Evolutionary conservation across 2,329 filamentous ascomycete genomes (phyloP), one percentile per base, ranked within the genome.

Genomic region (Hypocreales sp.): DNA sequence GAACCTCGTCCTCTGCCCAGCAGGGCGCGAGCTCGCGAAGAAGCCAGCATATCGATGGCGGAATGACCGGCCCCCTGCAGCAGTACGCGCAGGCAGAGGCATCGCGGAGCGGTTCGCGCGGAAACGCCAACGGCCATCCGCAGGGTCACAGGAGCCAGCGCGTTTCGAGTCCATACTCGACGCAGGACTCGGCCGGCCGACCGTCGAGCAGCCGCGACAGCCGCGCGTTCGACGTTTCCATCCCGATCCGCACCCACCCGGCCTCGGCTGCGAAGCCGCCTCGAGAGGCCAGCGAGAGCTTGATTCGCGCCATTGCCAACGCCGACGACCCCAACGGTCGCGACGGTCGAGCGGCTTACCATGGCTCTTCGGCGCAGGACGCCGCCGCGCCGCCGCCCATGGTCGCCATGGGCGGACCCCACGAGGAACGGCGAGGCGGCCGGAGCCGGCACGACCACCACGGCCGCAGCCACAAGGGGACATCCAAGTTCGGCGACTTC

Each of bases 401-500:
- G 2, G 56, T 53, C 32, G 51, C 50, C 26, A 55, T 47, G 47
- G 61, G 46, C 23, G 50, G 57, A 10, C 47, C 55, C 9, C 52
- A 60, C 10, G 63, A 70, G 17, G 46, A 56, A 26, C 56, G 62
- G 18, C 60, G 64, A 9, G 57, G 58, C 19, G 53, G 53, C 7
- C 60, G 70, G 30, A 73, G 67, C 35, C 56, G 72, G 20, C 71
- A 76, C 34, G 71, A 77, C 35, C 67, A 74, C 27, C 67, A 74
- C 27, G 51, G 45, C 36, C 47, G 51, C 12, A 44, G 36, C 30
- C 47, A 74, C 40, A 93, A 92, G 27, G 47, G 58, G 72, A 57
- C 46, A 8, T 84, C 79, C 22, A 86, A 82, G 39, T 95, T 98
- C 48, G 87, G 87, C 33, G 84, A 94, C 36, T 98, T 95, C 53